A percentile compares a stretch with the other conserved stretches of the same genome.
Conservation (phyloP, 371 early-diverging fungal species). For the Apophysomyces trapeziformis region DNA sequence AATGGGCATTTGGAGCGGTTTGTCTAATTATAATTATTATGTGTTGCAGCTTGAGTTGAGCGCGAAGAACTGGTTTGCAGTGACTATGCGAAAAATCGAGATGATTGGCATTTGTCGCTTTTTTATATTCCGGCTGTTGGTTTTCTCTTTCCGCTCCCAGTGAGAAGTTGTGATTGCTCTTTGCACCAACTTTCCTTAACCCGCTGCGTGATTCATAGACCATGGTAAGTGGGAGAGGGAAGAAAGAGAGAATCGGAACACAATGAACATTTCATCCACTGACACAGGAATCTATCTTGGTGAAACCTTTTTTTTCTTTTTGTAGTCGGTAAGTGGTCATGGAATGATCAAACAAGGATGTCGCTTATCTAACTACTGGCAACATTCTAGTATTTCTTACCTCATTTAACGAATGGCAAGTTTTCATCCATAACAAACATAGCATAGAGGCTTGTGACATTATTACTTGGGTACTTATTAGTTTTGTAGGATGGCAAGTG, state of each 20-base stretch:
- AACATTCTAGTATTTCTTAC: conserved; percentile 66
- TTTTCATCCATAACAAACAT: neutral
- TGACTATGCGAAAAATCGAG: too few species aligned
- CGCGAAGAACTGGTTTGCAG: too few species aligned
- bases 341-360: too few species aligned
- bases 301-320: neutral
- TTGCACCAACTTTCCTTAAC: too few species aligned
- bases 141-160: too few species aligned
- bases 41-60: too few species aligned
- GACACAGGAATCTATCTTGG: neutral
- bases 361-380: neutral
- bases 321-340: conserved; percentile 21
- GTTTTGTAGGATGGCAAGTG: conserved; percentile 90
- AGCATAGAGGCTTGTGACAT: neutral
- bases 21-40: too few species aligned
- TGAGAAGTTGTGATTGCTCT: too few species aligned
- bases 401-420: conserved; percentile 77
- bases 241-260: neutral
- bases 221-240: conserved; percentile 9
- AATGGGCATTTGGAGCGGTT: too few species aligned
- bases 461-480: too few species aligned
- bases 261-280: conserved; percentile 9
- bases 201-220: neutral
- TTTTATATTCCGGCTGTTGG: too few species aligned
- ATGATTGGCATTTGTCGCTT: too few species aligned